Evolutionary conservation across 192 early-diverging fungal genomes (phyloP).

Genomic region (Borealophlyctis nickersoniae): DNA sequence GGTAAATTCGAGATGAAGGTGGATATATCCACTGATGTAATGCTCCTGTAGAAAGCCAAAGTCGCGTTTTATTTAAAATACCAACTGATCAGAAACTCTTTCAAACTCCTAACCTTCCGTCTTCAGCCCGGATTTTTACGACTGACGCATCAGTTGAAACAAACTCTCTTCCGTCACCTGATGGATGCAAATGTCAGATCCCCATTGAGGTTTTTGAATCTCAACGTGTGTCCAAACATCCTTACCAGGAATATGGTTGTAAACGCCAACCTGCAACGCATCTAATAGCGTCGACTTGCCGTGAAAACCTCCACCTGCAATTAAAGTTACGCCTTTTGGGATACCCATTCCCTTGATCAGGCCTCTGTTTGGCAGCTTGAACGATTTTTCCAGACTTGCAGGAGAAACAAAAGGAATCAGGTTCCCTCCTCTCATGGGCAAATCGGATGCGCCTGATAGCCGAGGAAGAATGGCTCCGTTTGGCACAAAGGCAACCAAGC

Average conservation of each 20-base stretch:
- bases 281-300: slow-evolving; percentile 60
- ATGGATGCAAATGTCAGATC: not conserved
- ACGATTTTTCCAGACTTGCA: slow-evolving; percentile 25
- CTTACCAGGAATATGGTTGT: slow-evolving; percentile 50
- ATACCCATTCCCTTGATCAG: slow-evolving; percentile 50
- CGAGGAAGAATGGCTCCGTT: slow-evolving; percentile 56
- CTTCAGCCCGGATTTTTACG: slow-evolving; percentile 50
- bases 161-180: slow-evolving; percentile 52
- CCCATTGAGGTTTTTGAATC: not conserved
- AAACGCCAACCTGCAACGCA: slow-evolving; percentile 51
- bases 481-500: slow-evolving; percentile 45
- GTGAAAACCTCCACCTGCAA: slow-evolving; percentile 52
- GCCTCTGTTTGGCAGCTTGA: slow-evolving; percentile 48
- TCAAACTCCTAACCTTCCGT: slow-evolving; percentile 31
- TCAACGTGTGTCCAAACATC: no score
- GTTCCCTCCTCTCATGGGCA: slow-evolving; percentile 29
- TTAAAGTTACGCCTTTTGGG: slow-evolving; percentile 45
- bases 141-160: slow-evolving; percentile 35
- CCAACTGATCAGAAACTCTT: no score
- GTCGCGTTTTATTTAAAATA: not conserved
- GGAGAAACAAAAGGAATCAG: slow-evolving; percentile 37
- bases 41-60: slow-evolving; percentile 11
- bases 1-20: slow-evolving; percentile 56
- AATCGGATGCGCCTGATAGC: slow-evolving; percentile 40
- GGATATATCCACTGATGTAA: slow-evolving; percentile 45